These are phyloP conservation scores for Pyrrhoderma lamaoense DNA, from an alignment of 1,284 basidiomycete species.

Conservation along the genomic window DNA sequence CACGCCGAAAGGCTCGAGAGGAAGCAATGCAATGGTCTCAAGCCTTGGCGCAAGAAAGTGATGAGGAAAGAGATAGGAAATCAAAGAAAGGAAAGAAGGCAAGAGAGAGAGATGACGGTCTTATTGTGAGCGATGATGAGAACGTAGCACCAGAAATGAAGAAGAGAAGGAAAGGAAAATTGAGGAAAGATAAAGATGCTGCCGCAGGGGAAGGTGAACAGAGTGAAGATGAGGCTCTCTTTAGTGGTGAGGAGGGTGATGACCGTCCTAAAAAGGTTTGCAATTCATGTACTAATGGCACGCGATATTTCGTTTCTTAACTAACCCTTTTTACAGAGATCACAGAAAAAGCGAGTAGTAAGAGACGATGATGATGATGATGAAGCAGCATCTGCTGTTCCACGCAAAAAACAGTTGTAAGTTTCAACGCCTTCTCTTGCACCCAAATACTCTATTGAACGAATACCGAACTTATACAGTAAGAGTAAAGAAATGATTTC, in stretches of 20 bases:
- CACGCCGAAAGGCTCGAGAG: constrained; percentile 68
- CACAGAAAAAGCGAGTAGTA: constrained; percentile 62
- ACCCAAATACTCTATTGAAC: neutral
- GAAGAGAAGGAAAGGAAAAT: constrained; percentile 47
- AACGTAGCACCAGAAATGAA: constrained; percentile 37
- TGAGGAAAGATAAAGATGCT: constrained; percentile 37
- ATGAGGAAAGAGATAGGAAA: constrained; percentile 57
- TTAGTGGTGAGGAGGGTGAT: constrained; percentile 61
- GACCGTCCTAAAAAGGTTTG: constrained; percentile 65
- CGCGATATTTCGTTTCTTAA: neutral
- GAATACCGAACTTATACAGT: constrained; percentile 29
- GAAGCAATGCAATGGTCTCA: constrained; percentile 71
- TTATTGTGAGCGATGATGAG: constrained; percentile 30
- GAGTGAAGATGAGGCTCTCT: constrained; percentile 45
- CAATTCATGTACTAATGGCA: constrained; percentile 4
- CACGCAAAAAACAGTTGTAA: constrained; percentile 71
- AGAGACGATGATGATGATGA: constrained; percentile 73
- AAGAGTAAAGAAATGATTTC: constrained; percentile 76
- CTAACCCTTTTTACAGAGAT: constrained; percentile 33
- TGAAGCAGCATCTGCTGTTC: constrained; percentile 37
- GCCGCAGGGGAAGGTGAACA: constrained; percentile 24
- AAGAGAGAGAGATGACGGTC: constrained; percentile 41
- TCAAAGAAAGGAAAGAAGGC: constrained; percentile 41
- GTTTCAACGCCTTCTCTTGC: constrained; percentile 26
- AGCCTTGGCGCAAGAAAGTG: constrained; percentile 60